Conservation (phyloP, 164 flowering plant species). For the Cinnamomum chago region DNA sequence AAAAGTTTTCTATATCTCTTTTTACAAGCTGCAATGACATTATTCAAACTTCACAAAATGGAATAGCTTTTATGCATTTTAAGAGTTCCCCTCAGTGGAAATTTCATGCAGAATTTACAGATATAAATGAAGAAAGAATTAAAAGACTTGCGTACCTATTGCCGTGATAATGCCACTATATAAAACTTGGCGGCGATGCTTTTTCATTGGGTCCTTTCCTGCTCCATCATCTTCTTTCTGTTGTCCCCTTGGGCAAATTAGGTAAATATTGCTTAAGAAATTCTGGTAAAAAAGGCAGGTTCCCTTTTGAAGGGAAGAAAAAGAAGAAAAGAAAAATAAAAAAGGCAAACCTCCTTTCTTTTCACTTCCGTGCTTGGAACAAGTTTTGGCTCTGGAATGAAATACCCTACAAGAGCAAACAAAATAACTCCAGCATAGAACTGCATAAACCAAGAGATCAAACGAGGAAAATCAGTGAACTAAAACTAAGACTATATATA, state of each 20-base stretch:
- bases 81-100: background rate
- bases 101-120: background rate
- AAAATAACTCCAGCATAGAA: constrained; percentile 89
- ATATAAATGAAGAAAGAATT: background rate
- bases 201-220: constrained; percentile 75
- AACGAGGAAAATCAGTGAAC: constrained; percentile 8
- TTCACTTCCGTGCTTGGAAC: constrained; percentile 27
- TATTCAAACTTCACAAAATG: background rate
- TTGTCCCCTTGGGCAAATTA: constrained; percentile 14
- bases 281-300: background rate
- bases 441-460: constrained; percentile 33
- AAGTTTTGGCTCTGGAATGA: constrained; percentile 86
- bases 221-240: constrained; percentile 61
- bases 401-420: constrained; percentile 66
- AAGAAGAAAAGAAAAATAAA: background rate
- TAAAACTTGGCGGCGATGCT: constrained; percentile 87
- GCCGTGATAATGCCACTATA: constrained; percentile 94
- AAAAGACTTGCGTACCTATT: constrained; percentile 44
- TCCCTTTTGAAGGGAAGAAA: background rate
- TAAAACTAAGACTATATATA: background rate
- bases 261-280: constrained; percentile 1
- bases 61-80: background rate
- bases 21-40: background rate
- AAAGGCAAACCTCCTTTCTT: constrained; percentile 9
- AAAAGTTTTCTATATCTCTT: no score